phyloP scores from a whole-genome alignment of 345 rosid species.

The Aquilaria yunnanensis region DNA sequence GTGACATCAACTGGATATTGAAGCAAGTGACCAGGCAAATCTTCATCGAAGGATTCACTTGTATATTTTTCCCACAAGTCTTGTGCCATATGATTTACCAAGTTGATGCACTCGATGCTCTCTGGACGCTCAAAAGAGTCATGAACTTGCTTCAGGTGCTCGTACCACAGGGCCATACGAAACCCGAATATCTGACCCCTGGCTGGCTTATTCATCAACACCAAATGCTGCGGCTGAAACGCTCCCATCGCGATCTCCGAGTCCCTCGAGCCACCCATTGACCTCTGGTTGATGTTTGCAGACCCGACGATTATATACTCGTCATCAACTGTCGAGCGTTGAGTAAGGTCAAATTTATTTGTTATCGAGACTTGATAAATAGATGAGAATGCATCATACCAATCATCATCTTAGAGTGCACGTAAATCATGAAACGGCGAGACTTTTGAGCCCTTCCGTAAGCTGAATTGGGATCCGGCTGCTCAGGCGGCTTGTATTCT shows the following conservation, averaged over 20 bases:
- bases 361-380: too few relatives aligned
- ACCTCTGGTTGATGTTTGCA: slow-evolving; percentile 87
- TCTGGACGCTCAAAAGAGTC: slow-evolving; percentile 25
- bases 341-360: not conserved
- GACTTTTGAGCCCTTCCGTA: slow-evolving; percentile 63
- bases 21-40: slow-evolving; percentile 48
- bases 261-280: slow-evolving; percentile 86
- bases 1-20: slow-evolving; percentile 52
- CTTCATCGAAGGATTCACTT: slow-evolving; percentile 11
- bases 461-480: slow-evolving; percentile 45
- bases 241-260: slow-evolving; percentile 90
- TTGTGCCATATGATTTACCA: slow-evolving; percentile 33
- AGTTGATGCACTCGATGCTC: slow-evolving; percentile 26
- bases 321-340: slow-evolving; percentile 57
- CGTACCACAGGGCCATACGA: slow-evolving; percentile 64
- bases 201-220: slow-evolving; percentile 15
- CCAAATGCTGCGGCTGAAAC: slow-evolving; percentile 60
- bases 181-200: slow-evolving; percentile 50
- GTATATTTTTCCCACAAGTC: slow-evolving; percentile 39
- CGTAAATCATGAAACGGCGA: slow-evolving; percentile 84
- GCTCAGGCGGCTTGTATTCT: slow-evolving; percentile 39
- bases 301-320: slow-evolving; percentile 90
- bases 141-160: slow-evolving; percentile 31
- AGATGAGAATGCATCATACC: slow-evolving; percentile 20
- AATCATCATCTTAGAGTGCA: slow-evolving; percentile 88